These are phyloP conservation scores for Penicillium flavigenum DNA, from an alignment of 495 filamentous ascomycete species.

Conservation along the genomic window DNA sequence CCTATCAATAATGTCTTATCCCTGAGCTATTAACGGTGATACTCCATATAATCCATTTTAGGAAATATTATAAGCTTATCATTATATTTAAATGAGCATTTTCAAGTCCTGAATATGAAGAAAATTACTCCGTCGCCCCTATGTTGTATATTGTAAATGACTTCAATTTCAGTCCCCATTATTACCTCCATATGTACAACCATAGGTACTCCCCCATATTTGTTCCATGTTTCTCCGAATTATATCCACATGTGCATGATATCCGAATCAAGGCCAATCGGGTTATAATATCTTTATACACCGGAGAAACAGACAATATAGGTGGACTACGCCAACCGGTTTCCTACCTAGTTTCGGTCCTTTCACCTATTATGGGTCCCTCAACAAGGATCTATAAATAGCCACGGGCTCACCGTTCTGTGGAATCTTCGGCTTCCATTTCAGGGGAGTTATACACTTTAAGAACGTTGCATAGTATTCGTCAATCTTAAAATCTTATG, in stretches of 20 bases:
- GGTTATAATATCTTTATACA: neutral
- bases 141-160: no score
- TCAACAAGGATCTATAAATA: neutral
- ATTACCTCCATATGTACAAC: no score
- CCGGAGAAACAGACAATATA: slow-evolving; percentile 1
- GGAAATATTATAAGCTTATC: no score
- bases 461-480: neutral
- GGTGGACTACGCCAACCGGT: neutral
- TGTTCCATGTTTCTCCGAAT: slow-evolving; percentile 9
- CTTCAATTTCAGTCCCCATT: no score
- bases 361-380: neutral
- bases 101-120: no score
- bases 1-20: neutral
- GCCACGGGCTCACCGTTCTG: neutral
- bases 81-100: no score
- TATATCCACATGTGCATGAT: neutral
- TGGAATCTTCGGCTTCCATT: neutral
- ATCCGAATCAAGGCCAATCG: slow-evolving; percentile 9
- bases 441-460: neutral
- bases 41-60: no score
- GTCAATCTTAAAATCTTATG: neutral
- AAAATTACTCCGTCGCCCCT: no score
- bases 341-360: neutral
- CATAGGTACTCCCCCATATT: neutral
- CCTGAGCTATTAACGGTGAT: neutral